Percentiles rank a stretch among this genome's conserved stretches.
phyloP scores from a whole-genome alignment of 306 rosid genomes.

The Cucurbita argyrosperma region DNA sequence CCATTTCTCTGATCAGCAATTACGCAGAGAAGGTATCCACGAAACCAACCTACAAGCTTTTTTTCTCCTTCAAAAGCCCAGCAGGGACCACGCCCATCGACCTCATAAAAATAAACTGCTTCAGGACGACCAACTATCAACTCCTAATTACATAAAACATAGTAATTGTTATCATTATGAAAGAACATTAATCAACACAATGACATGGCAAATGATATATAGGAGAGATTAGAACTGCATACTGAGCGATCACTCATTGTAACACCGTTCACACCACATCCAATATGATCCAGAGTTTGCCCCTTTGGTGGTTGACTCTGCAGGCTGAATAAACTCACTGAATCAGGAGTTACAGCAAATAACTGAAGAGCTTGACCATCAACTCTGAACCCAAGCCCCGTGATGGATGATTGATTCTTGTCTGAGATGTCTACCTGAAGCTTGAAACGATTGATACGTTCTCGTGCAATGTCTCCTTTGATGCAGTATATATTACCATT shows the following conservation, averaged over 20 bases:
- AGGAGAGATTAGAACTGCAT: constrained; percentile 17
- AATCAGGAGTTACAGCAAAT: constrained; percentile 74
- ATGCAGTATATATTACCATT: constrained; percentile 87
- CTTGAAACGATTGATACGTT: constrained; percentile 81
- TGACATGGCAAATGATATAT: background rate
- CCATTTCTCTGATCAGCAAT: constrained; percentile 83
- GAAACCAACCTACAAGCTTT: constrained; percentile 88
- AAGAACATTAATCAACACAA: background rate
- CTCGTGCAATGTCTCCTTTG: constrained; percentile 93
- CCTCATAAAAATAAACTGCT: constrained; percentile 91
- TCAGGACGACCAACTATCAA: constrained; percentile 86
- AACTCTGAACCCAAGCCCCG: constrained; percentile 84
- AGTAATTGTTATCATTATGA: constrained; percentile 10
- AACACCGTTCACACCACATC: constrained; percentile 49
- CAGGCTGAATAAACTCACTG: constrained; percentile 69
- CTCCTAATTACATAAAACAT: constrained; percentile 40
- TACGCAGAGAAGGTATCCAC: constrained; percentile 91
- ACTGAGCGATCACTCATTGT: constrained; percentile 93
- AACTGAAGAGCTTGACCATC: constrained; percentile 91
- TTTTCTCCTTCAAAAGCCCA: constrained; percentile 99
- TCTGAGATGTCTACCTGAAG: constrained; percentile 67
- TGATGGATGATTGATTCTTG: constrained; percentile 46
- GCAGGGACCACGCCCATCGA: constrained; percentile 99
- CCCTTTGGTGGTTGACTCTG: constrained; percentile 68
- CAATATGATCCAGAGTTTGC: constrained; percentile 95